A percentile compares a stretch with the other conserved stretches of the same genome.
Evolutionary conservation across 257 asterid genomes (phyloP).

Genomic region (Solanum clarkiae): DNA sequence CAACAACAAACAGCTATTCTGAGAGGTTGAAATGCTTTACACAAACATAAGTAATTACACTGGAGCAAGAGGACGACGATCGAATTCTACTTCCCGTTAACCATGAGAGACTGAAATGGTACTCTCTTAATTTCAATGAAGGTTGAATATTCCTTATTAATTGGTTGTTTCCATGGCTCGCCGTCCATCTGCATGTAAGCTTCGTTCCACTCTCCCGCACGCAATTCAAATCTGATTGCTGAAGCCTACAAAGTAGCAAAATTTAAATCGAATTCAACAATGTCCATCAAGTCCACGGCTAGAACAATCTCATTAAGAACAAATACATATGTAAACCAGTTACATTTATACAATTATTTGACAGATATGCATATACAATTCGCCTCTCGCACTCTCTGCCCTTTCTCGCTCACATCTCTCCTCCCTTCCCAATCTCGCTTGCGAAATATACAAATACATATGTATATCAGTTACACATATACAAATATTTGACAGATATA

Average conservation of each 20-base stretch:
- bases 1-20: background rate
- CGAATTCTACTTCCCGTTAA: constrained; percentile 20
- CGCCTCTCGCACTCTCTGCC: no score
- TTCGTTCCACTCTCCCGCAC: constrained; percentile 87
- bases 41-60: background rate
- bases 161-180: constrained; percentile 92
- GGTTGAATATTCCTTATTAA: constrained; percentile 56
- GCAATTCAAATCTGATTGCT: constrained; percentile 65
- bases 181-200: constrained; percentile 89
- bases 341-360: no score
- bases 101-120: constrained; percentile 52
- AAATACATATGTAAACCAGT: background rate
- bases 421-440: no score
- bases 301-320: background rate
- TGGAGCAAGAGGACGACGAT: background rate
- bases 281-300: background rate
- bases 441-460: no score
- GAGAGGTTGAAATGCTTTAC: background rate
- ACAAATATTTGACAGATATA: no score
- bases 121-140: constrained; percentile 58
- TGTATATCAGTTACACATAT: no score
- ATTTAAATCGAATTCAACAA: background rate
- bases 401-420: no score
- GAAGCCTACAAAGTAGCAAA: constrained; percentile 37
- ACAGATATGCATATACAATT: no score